phyloP scores from a whole-genome alignment of 2,329 filamentous ascomycete genomes.

The Thelonectria discophora region DNA sequence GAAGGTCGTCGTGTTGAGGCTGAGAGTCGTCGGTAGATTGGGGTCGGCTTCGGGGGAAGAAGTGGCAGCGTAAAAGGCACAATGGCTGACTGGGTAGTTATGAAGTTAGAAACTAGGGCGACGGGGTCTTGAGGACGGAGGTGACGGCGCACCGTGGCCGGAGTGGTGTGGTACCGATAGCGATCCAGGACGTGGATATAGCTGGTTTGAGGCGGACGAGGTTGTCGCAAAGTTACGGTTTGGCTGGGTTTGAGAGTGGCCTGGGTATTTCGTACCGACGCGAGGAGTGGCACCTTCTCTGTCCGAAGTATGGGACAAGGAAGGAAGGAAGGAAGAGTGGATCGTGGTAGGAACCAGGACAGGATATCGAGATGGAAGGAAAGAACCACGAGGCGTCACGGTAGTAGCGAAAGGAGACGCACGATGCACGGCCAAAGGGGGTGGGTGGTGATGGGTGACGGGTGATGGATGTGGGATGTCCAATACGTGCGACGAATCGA shows the following conservation, averaged over 20 bases:
- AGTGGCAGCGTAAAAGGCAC: neutral
- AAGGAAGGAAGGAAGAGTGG: neutral
- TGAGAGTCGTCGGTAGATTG: neutral
- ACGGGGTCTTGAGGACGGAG: neutral
- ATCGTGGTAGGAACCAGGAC: neutral
- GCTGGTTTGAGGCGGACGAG: neutral
- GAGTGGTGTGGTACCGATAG: constrained; percentile 17
- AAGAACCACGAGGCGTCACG: neutral
- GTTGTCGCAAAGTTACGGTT: neutral
- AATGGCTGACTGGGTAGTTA: neutral
- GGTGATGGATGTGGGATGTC: neutral
- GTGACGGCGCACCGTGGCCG: neutral
- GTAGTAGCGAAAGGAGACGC: neutral
- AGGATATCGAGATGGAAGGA: neutral
- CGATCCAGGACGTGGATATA: constrained; percentile 9
- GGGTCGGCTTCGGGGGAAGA: neutral
- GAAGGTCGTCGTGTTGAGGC: neutral
- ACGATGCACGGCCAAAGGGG: neutral
- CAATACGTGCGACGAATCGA: neutral
- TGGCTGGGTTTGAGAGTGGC: neutral
- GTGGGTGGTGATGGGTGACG: neutral
- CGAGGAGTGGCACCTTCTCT: neutral
- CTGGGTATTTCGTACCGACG: neutral
- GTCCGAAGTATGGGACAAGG: neutral
- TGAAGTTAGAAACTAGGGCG: neutral